Evolutionary conservation across 2,329 filamentous ascomycete species (phyloP), one percentile per base, ranked within the genome.

Genomic region (Parastagonospora avenae): DNA sequence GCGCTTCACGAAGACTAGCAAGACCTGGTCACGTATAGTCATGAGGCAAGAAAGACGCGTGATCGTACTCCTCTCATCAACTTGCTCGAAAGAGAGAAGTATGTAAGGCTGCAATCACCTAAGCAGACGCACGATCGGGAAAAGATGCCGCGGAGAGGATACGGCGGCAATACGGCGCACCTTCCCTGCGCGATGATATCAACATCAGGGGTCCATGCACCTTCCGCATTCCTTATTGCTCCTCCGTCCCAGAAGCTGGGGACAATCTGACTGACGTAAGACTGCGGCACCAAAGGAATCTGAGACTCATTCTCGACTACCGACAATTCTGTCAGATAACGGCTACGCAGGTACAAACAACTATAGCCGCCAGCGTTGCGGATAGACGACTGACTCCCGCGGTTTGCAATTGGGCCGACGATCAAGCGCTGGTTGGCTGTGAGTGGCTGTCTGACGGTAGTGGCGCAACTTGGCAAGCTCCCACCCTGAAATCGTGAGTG

Each of bases 401-500:
- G 4, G 19, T 16, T 11, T n/a, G 19, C 19, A 16, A 27, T 24
- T 24, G 9, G 37, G 37, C 19, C n/a, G 19, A n/a, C 8, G 12
- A 19, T 7, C 16, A 10, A 19, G 8, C 8, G 15, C 19, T 15
- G 9, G 27, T 48, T 42, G 38, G 38, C 16, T 37, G 39, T 43
- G 28, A 37, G 14, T 38, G 16, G 46, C 24, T 29, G 27, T 24
- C 16, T 48, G 46, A 42, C 46, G 46, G 19, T 40, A 48, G 30
- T 42, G 38, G 46, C 39, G 31, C 29, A 38, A 4, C 46, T 42
- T 38, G 46, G 46, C 46, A 32, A 27, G 10, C 30, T 15, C 19
- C 39, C 46, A 40, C 46, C 46, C 46, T 48, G 46, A 42, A 48
- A 38, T 48, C 38, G 33, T 33, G 44, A 32, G 16, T 48, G 46